A percentile compares a stretch with the other conserved stretches of the same genome.
Evolutionary conservation across 768 basidiomycete species (phyloP).

Genomic region (Mycena maculata): DNA sequence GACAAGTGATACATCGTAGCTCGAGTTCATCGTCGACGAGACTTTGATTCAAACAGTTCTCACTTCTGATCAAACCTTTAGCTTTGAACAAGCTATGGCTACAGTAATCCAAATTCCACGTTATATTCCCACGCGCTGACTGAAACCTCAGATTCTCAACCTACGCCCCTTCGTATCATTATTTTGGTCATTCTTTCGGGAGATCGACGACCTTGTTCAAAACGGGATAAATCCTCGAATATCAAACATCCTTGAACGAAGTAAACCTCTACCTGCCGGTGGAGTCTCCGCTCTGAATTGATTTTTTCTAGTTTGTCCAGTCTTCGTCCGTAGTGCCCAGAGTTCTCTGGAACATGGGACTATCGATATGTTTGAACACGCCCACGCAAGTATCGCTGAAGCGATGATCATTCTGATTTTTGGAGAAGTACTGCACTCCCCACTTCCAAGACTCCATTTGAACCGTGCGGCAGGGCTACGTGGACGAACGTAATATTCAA

Average conservation of each 20-base stretch:
- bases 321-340: conserved; percentile 33
- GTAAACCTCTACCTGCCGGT: conserved; percentile 13
- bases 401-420: conserved; percentile 46
- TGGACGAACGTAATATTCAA: conserved; percentile 36
- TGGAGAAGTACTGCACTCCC: conserved; percentile 37
- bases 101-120: conserved; percentile 33
- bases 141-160: conserved; percentile 44
- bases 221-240: conserved; percentile 43
- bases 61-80: conserved; percentile 44
- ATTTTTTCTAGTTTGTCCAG: conserved; percentile 32
- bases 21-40: conserved; percentile 49
- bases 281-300: neutral
- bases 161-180: conserved; percentile 42
- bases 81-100: conserved; percentile 48
- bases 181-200: conserved; percentile 43
- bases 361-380: conserved; percentile 42
- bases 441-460: neutral
- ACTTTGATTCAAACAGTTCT: conserved; percentile 42
- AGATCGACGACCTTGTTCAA: conserved; percentile 44
- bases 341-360: conserved; percentile 2
- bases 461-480: conserved; percentile 36
- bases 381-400: conserved; percentile 44
- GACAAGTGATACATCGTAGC: conserved; percentile 27
- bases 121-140: neutral
- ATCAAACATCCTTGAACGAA: conserved; percentile 37